Evolutionary conservation across 2,329 filamentous ascomycete species (phyloP).

Genomic region (Colletotrichum endophyticum): DNA sequence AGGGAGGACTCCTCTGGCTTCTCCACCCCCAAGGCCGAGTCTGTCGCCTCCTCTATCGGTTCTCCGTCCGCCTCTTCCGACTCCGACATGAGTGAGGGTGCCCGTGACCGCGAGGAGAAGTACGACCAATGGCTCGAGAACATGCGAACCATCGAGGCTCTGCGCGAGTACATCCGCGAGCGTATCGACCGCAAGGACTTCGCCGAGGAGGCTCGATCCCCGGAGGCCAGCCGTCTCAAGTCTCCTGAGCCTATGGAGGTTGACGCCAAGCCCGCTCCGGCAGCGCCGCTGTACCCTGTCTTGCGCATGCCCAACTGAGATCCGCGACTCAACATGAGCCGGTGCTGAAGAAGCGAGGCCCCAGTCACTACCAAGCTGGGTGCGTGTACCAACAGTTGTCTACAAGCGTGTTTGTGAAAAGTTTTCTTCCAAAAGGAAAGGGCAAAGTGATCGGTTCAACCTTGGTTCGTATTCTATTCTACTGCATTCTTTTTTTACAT

Average conservation of each 20-base stretch:
- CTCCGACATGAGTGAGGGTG: constrained; percentile 56
- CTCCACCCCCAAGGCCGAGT: constrained; percentile 49
- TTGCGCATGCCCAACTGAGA: constrained; percentile 41
- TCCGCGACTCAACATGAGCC: neutral
- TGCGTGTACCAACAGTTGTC: constrained; percentile 17
- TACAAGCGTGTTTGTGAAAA: constrained; percentile 16
- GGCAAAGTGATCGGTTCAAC: constrained; percentile 15
- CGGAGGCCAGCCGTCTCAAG: constrained; percentile 25
- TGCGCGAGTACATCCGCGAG: constrained; percentile 62
- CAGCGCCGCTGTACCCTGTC: constrained; percentile 40
- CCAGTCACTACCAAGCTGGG: neutral
- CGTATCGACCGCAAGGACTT: constrained; percentile 64
- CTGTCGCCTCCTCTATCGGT: constrained; percentile 47
- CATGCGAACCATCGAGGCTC: constrained; percentile 67
- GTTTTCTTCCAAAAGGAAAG: neutral
- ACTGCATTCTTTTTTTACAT: constrained; percentile 6
- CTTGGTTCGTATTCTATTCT: constrained; percentile 19
- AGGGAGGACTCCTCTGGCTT: constrained; percentile 42
- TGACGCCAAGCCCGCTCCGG: constrained; percentile 12
- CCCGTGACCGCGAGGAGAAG: constrained; percentile 63
- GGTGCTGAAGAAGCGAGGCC: neutral
- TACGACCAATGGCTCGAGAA: constrained; percentile 72
- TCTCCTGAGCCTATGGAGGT: constrained; percentile 23
- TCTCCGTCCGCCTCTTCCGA: constrained; percentile 61
- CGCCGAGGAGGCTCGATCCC: constrained; percentile 33